Conservation (phyloP, 352 stramenopile species). For the Globisporangium alternatum region DNA sequence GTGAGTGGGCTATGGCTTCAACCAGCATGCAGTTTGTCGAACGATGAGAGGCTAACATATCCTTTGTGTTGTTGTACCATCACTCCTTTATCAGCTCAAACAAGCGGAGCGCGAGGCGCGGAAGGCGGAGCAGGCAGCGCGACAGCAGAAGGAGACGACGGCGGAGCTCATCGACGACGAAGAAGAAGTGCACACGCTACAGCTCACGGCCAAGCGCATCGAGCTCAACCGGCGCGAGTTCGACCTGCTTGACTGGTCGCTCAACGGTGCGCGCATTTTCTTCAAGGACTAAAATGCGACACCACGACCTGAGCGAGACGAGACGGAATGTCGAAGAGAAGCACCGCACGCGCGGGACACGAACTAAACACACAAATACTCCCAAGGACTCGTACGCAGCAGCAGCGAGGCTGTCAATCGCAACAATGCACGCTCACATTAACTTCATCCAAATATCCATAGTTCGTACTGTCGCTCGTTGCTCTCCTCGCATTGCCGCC, state of each 20-base stretch:
- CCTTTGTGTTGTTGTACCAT: not conserved
- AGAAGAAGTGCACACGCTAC: constrained; percentile 83
- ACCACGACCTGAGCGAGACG: not conserved
- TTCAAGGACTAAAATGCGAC: constrained; percentile 79
- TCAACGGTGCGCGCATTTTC: constrained; percentile 90
- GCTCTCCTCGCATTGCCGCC: not conserved
- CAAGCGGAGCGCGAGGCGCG: constrained; percentile 76
- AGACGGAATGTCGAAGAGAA: not conserved
- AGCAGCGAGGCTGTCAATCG: not conserved
- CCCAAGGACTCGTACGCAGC: not conserved
- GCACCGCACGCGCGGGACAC: not conserved
- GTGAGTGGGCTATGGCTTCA: constrained; percentile 17
- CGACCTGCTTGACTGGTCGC: constrained; percentile 88
- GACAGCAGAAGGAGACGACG: constrained; percentile 82
- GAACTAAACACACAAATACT: constrained; percentile 3
- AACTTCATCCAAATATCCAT: constrained; percentile 13
- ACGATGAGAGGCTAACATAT: not conserved
- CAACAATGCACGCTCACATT: constrained; percentile 4
- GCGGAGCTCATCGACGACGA: constrained; percentile 85
- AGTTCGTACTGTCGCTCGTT: constrained; percentile 4
- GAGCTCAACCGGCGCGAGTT: constrained; percentile 87
- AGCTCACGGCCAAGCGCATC: constrained; percentile 86
- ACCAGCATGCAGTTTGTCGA: not conserved
- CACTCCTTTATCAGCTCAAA: constrained; percentile 42
- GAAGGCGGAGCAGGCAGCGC: constrained; percentile 71